phyloP scores from a whole-genome alignment of 1,284 basidiomycete species.

The Blastosporella zonata region DNA sequence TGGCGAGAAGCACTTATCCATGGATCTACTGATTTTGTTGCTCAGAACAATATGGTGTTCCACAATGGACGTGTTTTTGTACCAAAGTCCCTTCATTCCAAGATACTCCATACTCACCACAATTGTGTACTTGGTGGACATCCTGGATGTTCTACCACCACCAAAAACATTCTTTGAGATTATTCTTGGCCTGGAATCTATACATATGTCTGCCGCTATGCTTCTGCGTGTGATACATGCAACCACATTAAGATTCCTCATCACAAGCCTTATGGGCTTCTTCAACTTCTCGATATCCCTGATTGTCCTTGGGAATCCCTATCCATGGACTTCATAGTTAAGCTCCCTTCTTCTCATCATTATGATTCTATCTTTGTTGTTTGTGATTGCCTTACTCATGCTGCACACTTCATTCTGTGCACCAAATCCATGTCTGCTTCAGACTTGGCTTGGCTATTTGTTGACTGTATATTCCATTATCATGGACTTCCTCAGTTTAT shows the following conservation, averaged over 20 bases:
- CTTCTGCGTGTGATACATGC: slow-evolving; percentile 32
- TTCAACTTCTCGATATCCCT: slow-evolving; percentile 34
- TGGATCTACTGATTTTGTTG: slow-evolving; percentile 26
- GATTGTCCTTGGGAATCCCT: slow-evolving; percentile 34
- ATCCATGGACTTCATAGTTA: slow-evolving; percentile 26
- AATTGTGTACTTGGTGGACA: slow-evolving; percentile 28
- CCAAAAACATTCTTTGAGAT: slow-evolving; percentile 19
- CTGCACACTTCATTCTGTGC: slow-evolving; percentile 16
- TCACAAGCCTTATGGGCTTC: slow-evolving; percentile 31
- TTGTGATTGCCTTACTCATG: slow-evolving; percentile 22
- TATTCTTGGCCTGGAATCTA: slow-evolving; percentile 34
- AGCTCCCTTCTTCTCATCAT: slow-evolving; percentile 27
- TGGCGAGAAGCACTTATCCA: slow-evolving; percentile 29
- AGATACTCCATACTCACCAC: slow-evolving; percentile 28
- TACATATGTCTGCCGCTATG: slow-evolving; percentile 26
- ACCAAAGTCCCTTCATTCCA: slow-evolving; percentile 26
- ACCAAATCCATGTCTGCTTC: slow-evolving; percentile 10
- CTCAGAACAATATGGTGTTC: slow-evolving; percentile 29
- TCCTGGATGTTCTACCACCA: slow-evolving; percentile 24
- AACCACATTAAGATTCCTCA: slow-evolving; percentile 26
- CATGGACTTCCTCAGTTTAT: slow-evolving; percentile 19
- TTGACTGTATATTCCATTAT: slow-evolving; percentile 18
- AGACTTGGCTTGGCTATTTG: slow-evolving; percentile 18
- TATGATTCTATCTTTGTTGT: slow-evolving; percentile 28
- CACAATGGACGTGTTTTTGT: slow-evolving; percentile 34